Evolutionary conservation across 345 rosid species (phyloP).

Genomic region (Jatropha curcas): DNA sequence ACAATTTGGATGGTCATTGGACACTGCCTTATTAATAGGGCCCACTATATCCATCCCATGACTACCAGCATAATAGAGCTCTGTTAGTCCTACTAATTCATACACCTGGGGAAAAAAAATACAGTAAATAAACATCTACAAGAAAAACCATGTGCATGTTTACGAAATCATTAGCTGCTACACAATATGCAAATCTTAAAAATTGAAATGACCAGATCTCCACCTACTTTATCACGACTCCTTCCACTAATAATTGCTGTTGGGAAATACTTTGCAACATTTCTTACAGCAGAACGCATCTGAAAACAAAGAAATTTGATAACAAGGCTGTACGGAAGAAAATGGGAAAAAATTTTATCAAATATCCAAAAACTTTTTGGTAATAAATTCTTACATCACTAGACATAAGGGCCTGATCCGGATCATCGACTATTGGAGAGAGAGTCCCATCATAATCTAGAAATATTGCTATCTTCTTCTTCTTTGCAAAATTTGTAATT

Average conservation of each 20-base stretch:
- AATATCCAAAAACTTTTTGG: background rate
- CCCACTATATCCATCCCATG: conserved; percentile 99
- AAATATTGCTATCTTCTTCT: conserved; percentile 79
- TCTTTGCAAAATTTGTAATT: conserved; percentile 54
- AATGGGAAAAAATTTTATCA: background rate
- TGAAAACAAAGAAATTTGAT: conserved; percentile 17
- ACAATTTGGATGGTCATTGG: conserved; percentile 48
- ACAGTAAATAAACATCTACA: conserved; percentile 9
- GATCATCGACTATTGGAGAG: conserved; percentile 92
- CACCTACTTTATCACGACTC: conserved; percentile 79
- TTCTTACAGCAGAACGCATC: conserved; percentile 93
- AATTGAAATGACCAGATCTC: background rate
- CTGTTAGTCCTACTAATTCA: conserved; percentile 84
- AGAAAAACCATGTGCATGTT: background rate
- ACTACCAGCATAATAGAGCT: conserved; percentile 97
- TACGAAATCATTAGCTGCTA: background rate
- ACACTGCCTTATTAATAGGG: conserved; percentile 42
- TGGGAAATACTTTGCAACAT: conserved; percentile 72
- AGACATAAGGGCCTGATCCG: conserved; percentile 75
- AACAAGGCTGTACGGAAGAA: background rate
- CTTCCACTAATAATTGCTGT: conserved; percentile 97
- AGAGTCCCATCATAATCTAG: conserved; percentile 93
- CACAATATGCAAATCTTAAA: background rate
- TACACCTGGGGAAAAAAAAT: conserved; percentile 54
- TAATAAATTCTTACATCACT: conserved; percentile 57